A percentile compares a stretch with the other conserved stretches of the same genome.
These are phyloP conservation scores for Pythium brachiatum DNA, from an alignment of 352 stramenopile species.

Conservation along the genomic window DNA sequence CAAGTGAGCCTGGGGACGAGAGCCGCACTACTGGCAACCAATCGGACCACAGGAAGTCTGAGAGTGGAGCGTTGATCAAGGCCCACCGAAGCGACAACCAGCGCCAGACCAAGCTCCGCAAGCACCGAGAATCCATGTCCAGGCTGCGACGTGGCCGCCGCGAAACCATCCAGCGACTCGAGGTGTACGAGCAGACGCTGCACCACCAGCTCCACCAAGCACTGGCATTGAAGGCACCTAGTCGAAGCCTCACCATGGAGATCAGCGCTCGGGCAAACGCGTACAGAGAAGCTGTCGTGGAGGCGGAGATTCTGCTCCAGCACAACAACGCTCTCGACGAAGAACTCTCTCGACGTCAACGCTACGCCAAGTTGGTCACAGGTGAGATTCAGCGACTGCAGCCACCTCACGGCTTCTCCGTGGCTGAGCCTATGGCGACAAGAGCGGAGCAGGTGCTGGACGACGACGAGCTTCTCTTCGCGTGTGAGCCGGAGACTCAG, in stretches of 20 bases:
- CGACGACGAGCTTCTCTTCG: slow-evolving; percentile 5
- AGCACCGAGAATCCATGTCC: slow-evolving; percentile 10
- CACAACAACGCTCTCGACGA: slow-evolving; percentile 5
- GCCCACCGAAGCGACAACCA: no score
- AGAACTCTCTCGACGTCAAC: not conserved
- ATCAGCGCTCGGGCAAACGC: no score
- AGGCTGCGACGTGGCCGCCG: not conserved
- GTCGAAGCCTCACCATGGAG: no score
- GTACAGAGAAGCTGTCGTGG: not conserved
- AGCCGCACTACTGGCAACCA: no score
- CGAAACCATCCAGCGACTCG: not conserved
- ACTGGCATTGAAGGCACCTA: not conserved
- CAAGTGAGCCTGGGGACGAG: no score
- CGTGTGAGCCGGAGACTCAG: no score
- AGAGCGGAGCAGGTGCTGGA: no score
- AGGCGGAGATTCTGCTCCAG: slow-evolving; percentile 2
- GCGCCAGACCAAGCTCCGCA: not conserved
- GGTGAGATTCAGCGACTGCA: not conserved
- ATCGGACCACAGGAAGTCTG: no score
- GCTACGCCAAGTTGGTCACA: not conserved
- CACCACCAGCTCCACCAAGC: not conserved
- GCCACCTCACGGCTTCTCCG: no score
- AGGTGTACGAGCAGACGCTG: not conserved
- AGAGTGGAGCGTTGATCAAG: no score
- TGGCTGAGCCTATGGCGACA: no score